phyloP scores from a whole-genome alignment of 169 alveolate species.

The Besnoitia besnoiti region DNA sequence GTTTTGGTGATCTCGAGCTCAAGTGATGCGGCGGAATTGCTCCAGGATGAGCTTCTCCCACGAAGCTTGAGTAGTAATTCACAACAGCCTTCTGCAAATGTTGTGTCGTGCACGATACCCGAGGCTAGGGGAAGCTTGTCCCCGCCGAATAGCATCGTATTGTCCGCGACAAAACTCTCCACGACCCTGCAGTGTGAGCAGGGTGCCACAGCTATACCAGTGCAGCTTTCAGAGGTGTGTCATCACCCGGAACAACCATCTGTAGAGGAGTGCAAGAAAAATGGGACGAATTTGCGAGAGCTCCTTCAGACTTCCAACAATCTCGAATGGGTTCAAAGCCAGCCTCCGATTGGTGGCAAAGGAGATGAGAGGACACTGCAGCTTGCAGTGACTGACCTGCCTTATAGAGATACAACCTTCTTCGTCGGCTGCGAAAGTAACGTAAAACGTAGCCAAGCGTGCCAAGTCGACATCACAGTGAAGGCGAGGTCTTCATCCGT shows the following conservation, averaged over 20 bases:
- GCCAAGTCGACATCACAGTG: background rate
- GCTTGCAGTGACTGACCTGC: background rate
- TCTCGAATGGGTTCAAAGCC: background rate
- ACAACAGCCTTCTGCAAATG: background rate
- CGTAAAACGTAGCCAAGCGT: background rate
- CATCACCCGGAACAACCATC: no score
- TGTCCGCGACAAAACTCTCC: no score
- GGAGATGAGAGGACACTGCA: no score
- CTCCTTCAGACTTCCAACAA: background rate
- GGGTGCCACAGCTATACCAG: no score
- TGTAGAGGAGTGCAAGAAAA: no score
- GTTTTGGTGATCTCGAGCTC: background rate
- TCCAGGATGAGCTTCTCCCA: background rate
- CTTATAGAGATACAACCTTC: background rate
- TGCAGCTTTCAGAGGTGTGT: background rate
- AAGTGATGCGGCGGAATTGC: background rate
- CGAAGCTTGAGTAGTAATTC: no score
- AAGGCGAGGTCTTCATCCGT: background rate
- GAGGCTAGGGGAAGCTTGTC: background rate
- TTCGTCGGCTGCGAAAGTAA: background rate
- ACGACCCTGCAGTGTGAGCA: no score
- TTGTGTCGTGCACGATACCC: background rate
- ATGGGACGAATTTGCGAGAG: background rate
- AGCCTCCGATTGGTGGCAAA: no score
- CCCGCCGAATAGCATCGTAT: background rate